Evolutionary conservation across 257 asterid species (phyloP), one percentile per base, ranked within the genome.

Genomic region (Apocynum venetum): DNA sequence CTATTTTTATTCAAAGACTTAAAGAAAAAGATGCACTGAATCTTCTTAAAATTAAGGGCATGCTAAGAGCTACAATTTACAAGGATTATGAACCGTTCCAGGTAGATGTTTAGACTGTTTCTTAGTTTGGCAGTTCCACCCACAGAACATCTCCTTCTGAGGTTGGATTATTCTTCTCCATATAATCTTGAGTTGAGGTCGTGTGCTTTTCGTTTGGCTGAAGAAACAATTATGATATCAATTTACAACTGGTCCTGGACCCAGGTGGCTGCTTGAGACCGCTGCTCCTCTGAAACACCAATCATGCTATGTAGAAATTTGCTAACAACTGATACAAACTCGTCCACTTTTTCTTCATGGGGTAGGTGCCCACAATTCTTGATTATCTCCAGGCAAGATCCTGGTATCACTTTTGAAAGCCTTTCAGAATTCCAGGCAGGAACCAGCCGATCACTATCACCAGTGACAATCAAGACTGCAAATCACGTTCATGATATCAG

Each of bases 341-440:
- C 97, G 44, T 90, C 88, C 15, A 90, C 80, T 88, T 88, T 96
- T 82, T 96, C 99, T 91, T 91, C 98, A 71, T 90, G 97, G 40
- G 99, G 99, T 77, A 93, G 77, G 84, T 96, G 99, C 77, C 99
- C 98, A 77, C 98, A 96, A 3, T 90, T 89, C 91, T 88, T 87
- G 89, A 96, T 96, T 70, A 86, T 74, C 83, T 91, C 92, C 19
- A 89, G 86, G 74, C 57, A 73, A 63, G 94, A 87, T 82, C 97
- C 98, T 40, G 97, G 93, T 82, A 96, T 93, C 81, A 91, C 89
- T 82, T 85, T 86, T 46, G 98, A 90, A 77, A 96, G 96, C 80
- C 86, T 91, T 84, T 85, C 84, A 11, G 97, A 79, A 75, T 96
- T 96, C 98, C 99, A 96, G 38, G 92, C 70, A 0, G 98, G 99